These are phyloP conservation scores for Neurospora sp. DNA, from an alignment of 2,329 filamentous ascomycete genomes.

Conservation along the genomic window DNA sequence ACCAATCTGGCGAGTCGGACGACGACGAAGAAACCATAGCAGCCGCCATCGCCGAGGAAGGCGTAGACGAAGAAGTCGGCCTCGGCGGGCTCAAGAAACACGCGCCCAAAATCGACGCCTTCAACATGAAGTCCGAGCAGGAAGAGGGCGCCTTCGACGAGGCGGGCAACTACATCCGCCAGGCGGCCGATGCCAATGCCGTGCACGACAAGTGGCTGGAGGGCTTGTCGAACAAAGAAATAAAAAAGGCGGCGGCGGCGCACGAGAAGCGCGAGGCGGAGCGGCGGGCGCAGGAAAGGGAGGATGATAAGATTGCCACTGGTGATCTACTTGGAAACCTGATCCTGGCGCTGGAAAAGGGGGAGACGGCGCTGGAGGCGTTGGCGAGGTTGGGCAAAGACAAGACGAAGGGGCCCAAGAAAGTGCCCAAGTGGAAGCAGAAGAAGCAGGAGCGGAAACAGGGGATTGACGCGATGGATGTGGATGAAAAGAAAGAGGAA, in stretches of 20 bases:
- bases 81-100: constrained; percentile 85
- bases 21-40: constrained; percentile 62
- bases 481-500: constrained; percentile 48
- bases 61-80: constrained; percentile 79
- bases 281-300: constrained; percentile 56
- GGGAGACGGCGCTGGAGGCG: constrained; percentile 83
- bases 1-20: constrained; percentile 17
- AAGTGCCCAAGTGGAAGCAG: constrained; percentile 56
- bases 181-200: constrained; percentile 84
- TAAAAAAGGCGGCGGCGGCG: constrained; percentile 76
- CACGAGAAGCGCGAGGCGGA: constrained; percentile 78
- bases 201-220: constrained; percentile 89
- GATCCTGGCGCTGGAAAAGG: constrained; percentile 62
- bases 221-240: constrained; percentile 86
- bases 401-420: constrained; percentile 44
- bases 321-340: constrained; percentile 65
- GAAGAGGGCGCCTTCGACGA: constrained; percentile 92
- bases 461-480: constrained; percentile 53
- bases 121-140: constrained; percentile 84
- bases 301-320: constrained; percentile 82
- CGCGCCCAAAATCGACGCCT: constrained; percentile 88
- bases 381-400: constrained; percentile 68
- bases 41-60: constrained; percentile 64
- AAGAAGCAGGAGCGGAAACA: constrained; percentile 53
- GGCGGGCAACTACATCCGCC: constrained; percentile 75